Evolutionary conservation across 1,139 yeast species (phyloP), one percentile per base, ranked within the genome.

Genomic region (Williopsis jadinii): DNA sequence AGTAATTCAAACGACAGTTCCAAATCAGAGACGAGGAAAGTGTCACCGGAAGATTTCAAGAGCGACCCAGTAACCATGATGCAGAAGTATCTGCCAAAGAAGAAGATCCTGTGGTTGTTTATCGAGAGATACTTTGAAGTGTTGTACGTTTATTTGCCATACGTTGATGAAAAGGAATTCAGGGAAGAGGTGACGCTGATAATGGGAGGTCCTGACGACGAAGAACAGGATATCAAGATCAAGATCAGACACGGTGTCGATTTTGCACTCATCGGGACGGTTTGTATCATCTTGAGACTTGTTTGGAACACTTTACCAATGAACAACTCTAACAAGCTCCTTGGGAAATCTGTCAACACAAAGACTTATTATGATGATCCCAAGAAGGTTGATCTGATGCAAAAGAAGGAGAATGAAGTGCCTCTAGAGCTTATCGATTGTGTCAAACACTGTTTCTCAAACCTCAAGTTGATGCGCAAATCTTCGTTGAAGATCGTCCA

Each of bases 241-340:
- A 40, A 43, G 5, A 44, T 54, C 10, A 38, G 53, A 32, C 46
- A 52, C 5, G 55, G 52, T 15, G 46, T 46, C 27, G 59, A 55
- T 38, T 54, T 53, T 37, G 58, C 59, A 1, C 40, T 54, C 1
- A 46, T 72, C 12, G 75, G 77, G 36, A 64, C 73, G 5, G 50
- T 71, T 38, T 56, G 74, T 30, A 64, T 75, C n/a, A 66, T 75
- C 11, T 51, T 74, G 34, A 61, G 80, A 47, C 51, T 75, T 15
- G 66, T 75, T 29, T 73, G 77, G 74, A 54, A 71, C 39, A 69
- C 77, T 0, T 51, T 73, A 39, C 77, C 78, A 2, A 55, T 55
- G 36, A 66, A 66, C 41, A 57, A 47, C 32, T 37, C 53, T 2
- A 44, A 47, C 32, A 47, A 45, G 19, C 40, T 47, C 0, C 33